Percentiles rank a stretch among this genome's conserved stretches.
These are phyloP conservation scores for Chlorella sp. DNA, from an alignment of 139 green algal genomes.

Conservation along the genomic window DNA sequence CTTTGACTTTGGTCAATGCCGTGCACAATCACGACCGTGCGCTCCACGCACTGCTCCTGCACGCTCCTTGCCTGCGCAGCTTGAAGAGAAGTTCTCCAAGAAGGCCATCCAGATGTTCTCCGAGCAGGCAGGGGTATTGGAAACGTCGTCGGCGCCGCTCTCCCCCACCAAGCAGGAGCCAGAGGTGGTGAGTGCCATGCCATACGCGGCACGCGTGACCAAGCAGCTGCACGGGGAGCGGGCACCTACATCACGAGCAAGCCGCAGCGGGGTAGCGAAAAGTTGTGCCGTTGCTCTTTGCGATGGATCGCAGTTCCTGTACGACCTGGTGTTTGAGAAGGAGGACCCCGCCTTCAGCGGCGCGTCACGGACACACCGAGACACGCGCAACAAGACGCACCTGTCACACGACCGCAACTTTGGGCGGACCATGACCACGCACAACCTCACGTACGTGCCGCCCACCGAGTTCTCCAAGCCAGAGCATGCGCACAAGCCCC, in stretches of 20 bases:
- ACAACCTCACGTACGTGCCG: slow-evolving; percentile 35
- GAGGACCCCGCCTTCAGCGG: slow-evolving; percentile 40
- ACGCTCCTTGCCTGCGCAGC: slow-evolving; percentile 38
- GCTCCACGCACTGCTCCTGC: no score
- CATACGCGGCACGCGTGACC: background rate
- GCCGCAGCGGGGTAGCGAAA: no score
- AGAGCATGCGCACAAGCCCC: slow-evolving; percentile 58
- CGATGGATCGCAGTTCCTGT: slow-evolving; percentile 44
- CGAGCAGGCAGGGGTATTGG: slow-evolving; percentile 9
- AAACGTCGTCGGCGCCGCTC: slow-evolving; percentile 9
- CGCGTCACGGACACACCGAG: slow-evolving; percentile 48
- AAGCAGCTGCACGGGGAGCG: no score
- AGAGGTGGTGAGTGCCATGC: background rate
- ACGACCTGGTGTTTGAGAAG: slow-evolving; percentile 75
- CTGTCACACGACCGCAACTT: slow-evolving; percentile 48
- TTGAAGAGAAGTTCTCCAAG: slow-evolving; percentile 65
- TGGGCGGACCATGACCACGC: slow-evolving; percentile 40
- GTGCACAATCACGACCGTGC: no score
- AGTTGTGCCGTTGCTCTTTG: no score
- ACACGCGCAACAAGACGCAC: slow-evolving; percentile 71
- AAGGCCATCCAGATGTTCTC: slow-evolving; percentile 54
- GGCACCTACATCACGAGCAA: background rate
- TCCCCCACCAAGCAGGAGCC: background rate
- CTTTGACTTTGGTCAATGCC: no score
- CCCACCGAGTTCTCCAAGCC: slow-evolving; percentile 60